Conservation (phyloP, 768 basidiomycete genomes). For the Porpolomopsis calyptriformis region DNA sequence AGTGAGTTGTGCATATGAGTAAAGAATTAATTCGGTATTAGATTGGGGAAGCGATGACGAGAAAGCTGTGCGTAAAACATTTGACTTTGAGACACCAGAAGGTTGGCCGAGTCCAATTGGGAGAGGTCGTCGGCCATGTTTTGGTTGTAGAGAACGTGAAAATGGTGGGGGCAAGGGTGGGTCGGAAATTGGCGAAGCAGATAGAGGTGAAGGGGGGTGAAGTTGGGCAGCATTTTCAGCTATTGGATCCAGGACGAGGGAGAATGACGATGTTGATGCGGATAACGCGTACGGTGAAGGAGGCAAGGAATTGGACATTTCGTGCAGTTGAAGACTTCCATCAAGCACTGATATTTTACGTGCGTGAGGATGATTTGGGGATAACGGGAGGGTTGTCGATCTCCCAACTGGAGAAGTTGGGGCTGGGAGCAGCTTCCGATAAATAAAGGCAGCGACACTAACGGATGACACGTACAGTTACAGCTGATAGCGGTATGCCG, state of each 20-base stretch:
- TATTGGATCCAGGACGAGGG: conserved; percentile 39
- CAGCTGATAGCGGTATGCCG: conserved; percentile 14
- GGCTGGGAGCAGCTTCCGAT: conserved; percentile 1
- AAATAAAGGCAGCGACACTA: too few species aligned
- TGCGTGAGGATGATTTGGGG: conserved; percentile 63
- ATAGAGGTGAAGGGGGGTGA: conserved; percentile 26
- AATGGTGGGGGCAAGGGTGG: conserved; percentile 18
- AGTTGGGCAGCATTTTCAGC: conserved; percentile 27
- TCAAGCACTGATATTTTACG: conserved; percentile 63
- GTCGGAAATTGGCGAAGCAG: conserved; percentile 29
- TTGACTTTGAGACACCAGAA: conserved; percentile 17
- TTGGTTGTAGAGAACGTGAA: conserved; percentile 9
- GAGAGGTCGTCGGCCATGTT: conserved; percentile 23
- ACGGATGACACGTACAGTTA: neutral
- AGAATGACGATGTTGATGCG: conserved; percentile 39
- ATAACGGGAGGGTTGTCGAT: conserved; percentile 39
- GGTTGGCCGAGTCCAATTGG: conserved; percentile 41
- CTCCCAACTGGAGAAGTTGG: conserved; percentile 35
- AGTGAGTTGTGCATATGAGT: conserved; percentile 73
- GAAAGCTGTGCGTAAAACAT: conserved; percentile 29
- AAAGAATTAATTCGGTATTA: conserved; percentile 63
- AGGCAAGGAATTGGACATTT: conserved; percentile 22
- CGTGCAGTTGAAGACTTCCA: conserved; percentile 29
- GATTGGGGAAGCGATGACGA: conserved; percentile 35
- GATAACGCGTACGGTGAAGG: conserved; percentile 14